phyloP scores from a whole-genome alignment of 2,329 filamentous ascomycete species.

The Thielaviopsis ethacetica region DNA sequence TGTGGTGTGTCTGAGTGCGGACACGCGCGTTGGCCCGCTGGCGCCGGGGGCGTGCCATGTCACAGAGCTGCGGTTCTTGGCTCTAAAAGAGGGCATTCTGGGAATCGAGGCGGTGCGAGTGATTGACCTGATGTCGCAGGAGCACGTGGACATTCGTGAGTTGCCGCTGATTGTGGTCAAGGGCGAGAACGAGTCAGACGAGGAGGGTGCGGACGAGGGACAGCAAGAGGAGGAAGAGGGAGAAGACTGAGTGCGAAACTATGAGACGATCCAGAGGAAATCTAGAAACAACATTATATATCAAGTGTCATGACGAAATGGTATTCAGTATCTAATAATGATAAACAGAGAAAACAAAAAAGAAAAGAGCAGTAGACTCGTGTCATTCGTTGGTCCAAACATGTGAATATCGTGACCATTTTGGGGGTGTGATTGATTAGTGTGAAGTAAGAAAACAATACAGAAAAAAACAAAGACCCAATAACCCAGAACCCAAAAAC shows the following conservation, averaged over 20 bases:
- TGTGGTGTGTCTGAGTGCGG: constrained; percentile 58
- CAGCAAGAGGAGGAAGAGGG: background rate
- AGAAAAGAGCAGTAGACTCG: background rate
- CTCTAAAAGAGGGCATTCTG: constrained; percentile 48
- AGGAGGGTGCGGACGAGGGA: background rate
- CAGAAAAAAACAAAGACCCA: background rate
- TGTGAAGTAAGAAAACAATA: background rate
- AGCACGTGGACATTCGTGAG: constrained; percentile 62
- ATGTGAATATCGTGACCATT: background rate
- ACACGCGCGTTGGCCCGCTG: constrained; percentile 57
- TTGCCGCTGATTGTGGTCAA: constrained; percentile 51
- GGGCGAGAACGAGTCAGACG: background rate
- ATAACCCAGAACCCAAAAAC: background rate
- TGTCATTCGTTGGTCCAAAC: background rate
- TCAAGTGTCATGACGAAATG: background rate
- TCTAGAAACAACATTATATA: background rate
- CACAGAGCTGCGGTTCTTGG: constrained; percentile 55
- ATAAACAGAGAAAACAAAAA: background rate
- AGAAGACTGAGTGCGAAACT: background rate
- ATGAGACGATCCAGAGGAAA: background rate
- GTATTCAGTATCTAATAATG: background rate
- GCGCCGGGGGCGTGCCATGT: constrained; percentile 58
- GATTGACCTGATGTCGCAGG: constrained; percentile 55
- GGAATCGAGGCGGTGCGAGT: constrained; percentile 57
- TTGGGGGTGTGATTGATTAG: background rate